phyloP scores from a whole-genome alignment of 169 alveolate species.

The Eimeria maxima region DNA sequence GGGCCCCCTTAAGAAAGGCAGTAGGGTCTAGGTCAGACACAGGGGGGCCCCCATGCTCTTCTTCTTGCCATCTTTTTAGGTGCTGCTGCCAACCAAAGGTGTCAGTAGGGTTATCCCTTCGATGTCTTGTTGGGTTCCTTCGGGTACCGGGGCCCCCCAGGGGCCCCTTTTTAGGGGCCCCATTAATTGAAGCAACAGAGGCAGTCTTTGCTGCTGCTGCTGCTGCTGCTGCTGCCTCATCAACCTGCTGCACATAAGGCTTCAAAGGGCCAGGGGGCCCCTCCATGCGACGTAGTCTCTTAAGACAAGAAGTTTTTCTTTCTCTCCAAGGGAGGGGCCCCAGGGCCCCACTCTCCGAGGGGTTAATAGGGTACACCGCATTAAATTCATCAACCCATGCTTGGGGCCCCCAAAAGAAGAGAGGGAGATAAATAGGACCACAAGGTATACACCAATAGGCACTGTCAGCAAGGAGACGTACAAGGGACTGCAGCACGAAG shows the following conservation, averaged over 20 bases:
- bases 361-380: conserved; percentile 23
- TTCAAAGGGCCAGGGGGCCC: conserved; percentile 15
- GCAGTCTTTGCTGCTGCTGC: neutral
- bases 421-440: conserved; percentile 60
- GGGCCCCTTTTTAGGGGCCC: neutral
- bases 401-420: conserved; percentile 29
- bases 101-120: neutral
- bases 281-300: neutral
- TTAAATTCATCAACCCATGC: conserved; percentile 48
- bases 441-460: conserved; percentile 35
- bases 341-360: conserved; percentile 1
- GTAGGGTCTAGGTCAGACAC: conserved; percentile 9
- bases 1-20: conserved; percentile 19
- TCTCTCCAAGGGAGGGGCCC: conserved; percentile 54
- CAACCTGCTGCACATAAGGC: neutral
- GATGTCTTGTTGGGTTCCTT: neutral
- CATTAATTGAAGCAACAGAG: neutral
- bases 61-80: conserved; percentile 8
- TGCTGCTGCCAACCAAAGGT: conserved; percentile 58
- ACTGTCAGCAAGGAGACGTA: conserved; percentile 42
- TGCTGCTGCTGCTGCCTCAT: neutral
- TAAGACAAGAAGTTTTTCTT: conserved; percentile 1
- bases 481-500: conserved; percentile 45
- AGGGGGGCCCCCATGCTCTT: neutral
- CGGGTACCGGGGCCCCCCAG: neutral